Percentiles rank a stretch among this genome's conserved stretches.
Conservation (phyloP, 202 grass and related monocot genomes). For the Schoenoplectus tabernaemontani region DNA sequence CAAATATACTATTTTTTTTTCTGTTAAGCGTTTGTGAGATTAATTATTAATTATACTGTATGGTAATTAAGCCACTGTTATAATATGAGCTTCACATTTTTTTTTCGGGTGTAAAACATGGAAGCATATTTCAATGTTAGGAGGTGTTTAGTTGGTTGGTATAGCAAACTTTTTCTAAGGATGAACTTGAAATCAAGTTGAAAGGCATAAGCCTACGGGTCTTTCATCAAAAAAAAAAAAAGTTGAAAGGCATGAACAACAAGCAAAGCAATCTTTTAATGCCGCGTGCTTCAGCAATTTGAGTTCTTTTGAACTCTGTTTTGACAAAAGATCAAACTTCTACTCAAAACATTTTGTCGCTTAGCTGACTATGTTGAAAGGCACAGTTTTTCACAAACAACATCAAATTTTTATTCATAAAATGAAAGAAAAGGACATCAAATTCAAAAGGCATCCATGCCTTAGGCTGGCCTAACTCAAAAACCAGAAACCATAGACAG, state of each 20-base stretch:
- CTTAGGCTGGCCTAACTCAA: slow-evolving; percentile 1
- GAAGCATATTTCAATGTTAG: background rate
- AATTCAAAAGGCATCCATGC: background rate
- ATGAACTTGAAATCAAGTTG: background rate
- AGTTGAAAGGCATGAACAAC: background rate
- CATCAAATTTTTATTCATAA: background rate
- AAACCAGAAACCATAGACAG: background rate
- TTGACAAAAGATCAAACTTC: background rate
- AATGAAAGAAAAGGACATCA: background rate
- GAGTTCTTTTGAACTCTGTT: background rate
- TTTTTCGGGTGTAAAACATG: background rate
- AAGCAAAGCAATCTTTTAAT: background rate
- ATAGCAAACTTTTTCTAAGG: background rate
- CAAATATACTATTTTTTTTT: background rate
- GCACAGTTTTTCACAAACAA: background rate
- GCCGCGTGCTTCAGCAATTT: background rate
- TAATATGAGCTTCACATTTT: background rate
- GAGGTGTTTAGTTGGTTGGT: background rate
- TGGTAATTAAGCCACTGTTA: background rate
- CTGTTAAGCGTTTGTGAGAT: background rate
- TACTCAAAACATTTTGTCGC: background rate
- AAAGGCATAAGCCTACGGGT: no score
- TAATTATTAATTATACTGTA: background rate
- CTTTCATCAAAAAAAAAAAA: no score
- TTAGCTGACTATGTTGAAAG: background rate